Evolutionary conservation across 352 stramenopile genomes (phyloP).

Genomic region (Phytophthora pisi): DNA sequence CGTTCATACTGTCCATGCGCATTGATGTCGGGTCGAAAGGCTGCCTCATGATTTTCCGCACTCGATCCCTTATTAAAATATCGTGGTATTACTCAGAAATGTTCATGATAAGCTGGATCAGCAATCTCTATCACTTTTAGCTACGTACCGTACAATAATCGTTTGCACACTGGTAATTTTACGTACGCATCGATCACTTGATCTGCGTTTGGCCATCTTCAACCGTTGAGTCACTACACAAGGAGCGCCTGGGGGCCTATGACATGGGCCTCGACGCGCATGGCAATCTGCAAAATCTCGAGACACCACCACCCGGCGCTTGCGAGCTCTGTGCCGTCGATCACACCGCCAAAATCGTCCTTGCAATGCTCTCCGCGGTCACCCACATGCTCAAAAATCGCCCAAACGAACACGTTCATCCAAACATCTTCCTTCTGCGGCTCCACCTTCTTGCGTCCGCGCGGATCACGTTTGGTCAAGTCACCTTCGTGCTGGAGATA

Average conservation of each 20-base stretch:
- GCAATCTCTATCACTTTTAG: not conserved
- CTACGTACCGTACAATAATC: not conserved
- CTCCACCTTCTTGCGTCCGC: constrained; percentile 47
- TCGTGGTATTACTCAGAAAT: too few species aligned
- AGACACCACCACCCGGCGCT: constrained; percentile 63
- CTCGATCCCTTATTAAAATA: too few species aligned
- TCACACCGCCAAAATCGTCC: constrained; percentile 58
- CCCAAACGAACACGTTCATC: constrained; percentile 69
- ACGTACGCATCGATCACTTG: not conserved
- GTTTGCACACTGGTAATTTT: not conserved
- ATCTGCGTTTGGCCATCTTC: not conserved
- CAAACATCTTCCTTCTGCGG: constrained; percentile 54
- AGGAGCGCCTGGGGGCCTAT: constrained; percentile 49
- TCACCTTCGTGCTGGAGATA: constrained; percentile 53
- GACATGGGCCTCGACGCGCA: constrained; percentile 54
- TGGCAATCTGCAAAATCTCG: constrained; percentile 60
- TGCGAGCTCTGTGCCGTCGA: constrained; percentile 52
- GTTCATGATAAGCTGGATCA: too few species aligned
- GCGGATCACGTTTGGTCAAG: constrained; percentile 37
- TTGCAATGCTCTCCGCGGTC: constrained; percentile 42
- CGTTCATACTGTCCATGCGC: not conserved
- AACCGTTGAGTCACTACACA: constrained; percentile 9
- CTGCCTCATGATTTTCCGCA: not conserved
- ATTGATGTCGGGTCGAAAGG: not conserved
- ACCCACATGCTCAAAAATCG: constrained; percentile 39